A percentile compares a stretch with the other conserved stretches of the same genome.
These are phyloP conservation scores for Podosphaera fusca DNA, from an alignment of 2,329 filamentous ascomycete genomes.

Conservation along the genomic window DNA sequence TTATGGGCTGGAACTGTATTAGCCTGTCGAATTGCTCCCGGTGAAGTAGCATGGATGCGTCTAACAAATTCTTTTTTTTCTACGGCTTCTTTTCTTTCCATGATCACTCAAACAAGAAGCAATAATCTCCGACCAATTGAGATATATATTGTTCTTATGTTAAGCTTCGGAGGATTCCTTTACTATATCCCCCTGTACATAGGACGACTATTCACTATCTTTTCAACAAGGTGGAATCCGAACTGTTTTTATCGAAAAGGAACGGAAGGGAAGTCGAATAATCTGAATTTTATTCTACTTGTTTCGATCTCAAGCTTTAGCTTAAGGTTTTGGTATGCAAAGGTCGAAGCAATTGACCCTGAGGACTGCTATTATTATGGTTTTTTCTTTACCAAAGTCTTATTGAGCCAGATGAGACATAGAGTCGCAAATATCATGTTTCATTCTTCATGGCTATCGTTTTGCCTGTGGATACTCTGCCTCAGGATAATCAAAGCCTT, in stretches of 20 bases:
- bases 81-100: constrained; percentile 4
- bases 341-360: background rate
- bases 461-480: constrained; percentile 1
- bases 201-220: constrained; percentile 3
- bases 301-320: constrained; percentile 5
- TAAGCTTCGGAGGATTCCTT: constrained; percentile 5
- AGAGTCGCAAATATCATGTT: constrained; percentile 4
- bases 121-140: constrained; percentile 3
- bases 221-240: constrained; percentile 4
- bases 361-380: constrained; percentile 4
- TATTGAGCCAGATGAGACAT: constrained; percentile 3
- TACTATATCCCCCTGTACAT: constrained; percentile 5
- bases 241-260: constrained; percentile 4
- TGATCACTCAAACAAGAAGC: constrained; percentile 3
- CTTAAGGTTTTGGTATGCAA: constrained; percentile 6
- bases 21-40: constrained; percentile 4
- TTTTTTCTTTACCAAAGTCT: constrained; percentile 5
- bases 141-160: constrained; percentile 6
- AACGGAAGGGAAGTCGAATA: constrained; percentile 2
- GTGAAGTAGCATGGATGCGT: constrained; percentile 3
- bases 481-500: background rate
- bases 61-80: constrained; percentile 5
- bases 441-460: constrained; percentile 3
- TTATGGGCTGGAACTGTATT: constrained; percentile 6
- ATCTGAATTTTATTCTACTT: constrained; percentile 4